Conservation (phyloP, 371 early-diverging fungal species). For the Saksenaea vasiformis region DNA sequence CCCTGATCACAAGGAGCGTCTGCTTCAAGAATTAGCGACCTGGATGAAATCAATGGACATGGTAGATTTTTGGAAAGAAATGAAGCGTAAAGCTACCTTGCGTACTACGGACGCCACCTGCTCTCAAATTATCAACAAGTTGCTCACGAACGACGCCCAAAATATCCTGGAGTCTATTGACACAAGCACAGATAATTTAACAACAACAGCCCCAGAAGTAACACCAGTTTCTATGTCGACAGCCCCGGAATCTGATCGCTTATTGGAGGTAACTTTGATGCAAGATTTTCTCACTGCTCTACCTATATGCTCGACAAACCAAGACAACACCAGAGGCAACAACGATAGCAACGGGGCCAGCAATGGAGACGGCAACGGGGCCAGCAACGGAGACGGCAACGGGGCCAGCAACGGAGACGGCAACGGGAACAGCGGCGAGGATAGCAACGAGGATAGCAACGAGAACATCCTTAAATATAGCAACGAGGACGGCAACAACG, state of each 20-base stretch:
- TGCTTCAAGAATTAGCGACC: conserved; percentile 9
- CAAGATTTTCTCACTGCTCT: conserved; percentile 6
- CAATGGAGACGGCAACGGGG: too few relatives aligned
- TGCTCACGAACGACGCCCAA: conserved; percentile 12
- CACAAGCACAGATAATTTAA: conserved; percentile 7
- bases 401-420: too few relatives aligned
- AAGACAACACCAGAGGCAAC: conserved; percentile 7
- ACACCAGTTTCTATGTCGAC: conserved; percentile 6
- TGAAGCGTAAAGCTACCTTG: conserved; percentile 12
- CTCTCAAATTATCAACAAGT: conserved; percentile 10
- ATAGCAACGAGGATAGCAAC: conserved; percentile 7
- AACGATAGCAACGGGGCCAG: too few relatives aligned
- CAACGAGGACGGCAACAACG: conserved; percentile 5
- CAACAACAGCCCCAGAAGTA: conserved; percentile 4
- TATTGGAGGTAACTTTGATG: not conserved
- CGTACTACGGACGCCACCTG: conserved; percentile 4
- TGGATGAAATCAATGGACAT: conserved; percentile 13
- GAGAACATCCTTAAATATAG: too few relatives aligned
- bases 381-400: too few relatives aligned
- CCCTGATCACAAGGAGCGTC: conserved; percentile 10
- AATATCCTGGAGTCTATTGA: conserved; percentile 12
- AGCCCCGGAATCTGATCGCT: conserved; percentile 6
- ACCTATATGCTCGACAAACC: conserved; percentile 9
- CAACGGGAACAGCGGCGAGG: conserved; percentile 6
- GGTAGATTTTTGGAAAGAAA: conserved; percentile 11